phyloP scores from a whole-genome alignment of 352 stramenopile species.

The Pythium brachiatum region DNA sequence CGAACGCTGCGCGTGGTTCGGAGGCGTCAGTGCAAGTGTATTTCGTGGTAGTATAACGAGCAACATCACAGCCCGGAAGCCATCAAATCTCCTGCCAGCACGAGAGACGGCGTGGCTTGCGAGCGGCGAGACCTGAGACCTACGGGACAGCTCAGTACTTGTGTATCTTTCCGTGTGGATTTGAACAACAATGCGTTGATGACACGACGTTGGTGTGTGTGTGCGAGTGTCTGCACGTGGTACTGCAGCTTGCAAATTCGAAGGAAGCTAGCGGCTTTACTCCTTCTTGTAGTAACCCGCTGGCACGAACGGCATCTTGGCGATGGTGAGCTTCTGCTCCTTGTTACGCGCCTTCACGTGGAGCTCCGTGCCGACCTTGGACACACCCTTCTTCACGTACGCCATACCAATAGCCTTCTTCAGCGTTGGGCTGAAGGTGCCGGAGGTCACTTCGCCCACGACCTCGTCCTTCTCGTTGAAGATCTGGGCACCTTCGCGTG shows the following conservation, averaged over 20 bases:
- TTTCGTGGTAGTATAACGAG: slow-evolving; percentile 5
- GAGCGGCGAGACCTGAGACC: slow-evolving; percentile 5
- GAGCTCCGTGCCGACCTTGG: slow-evolving; percentile 94
- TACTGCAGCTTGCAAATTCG: neutral
- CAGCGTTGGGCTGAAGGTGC: slow-evolving; percentile 95
- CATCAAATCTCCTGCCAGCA: neutral
- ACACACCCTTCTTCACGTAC: slow-evolving; percentile 92
- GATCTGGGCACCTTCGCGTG: slow-evolving; percentile 92
- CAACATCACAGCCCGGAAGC: slow-evolving; percentile 12
- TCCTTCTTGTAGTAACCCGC: slow-evolving; percentile 94
- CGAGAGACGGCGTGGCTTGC: neutral
- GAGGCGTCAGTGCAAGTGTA: slow-evolving; percentile 5
- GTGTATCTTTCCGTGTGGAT: slow-evolving; percentile 1
- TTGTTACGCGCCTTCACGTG: slow-evolving; percentile 96
- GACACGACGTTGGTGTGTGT: neutral
- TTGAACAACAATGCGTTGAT: slow-evolving; percentile 4
- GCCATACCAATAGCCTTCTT: slow-evolving; percentile 98
- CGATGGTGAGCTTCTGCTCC: slow-evolving; percentile 90
- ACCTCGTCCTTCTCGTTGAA: slow-evolving; percentile 83
- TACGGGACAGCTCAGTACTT: neutral
- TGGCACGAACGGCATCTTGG: slow-evolving; percentile 98
- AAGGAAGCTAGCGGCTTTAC: slow-evolving; percentile 22
- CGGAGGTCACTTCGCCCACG: slow-evolving; percentile 94
- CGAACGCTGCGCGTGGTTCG: neutral
- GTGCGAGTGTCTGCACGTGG: neutral